Evolutionary conservation across 2,329 filamentous ascomycete species (phyloP), one percentile per base, ranked within the genome.

Genomic region (Fusarium sp.): DNA sequence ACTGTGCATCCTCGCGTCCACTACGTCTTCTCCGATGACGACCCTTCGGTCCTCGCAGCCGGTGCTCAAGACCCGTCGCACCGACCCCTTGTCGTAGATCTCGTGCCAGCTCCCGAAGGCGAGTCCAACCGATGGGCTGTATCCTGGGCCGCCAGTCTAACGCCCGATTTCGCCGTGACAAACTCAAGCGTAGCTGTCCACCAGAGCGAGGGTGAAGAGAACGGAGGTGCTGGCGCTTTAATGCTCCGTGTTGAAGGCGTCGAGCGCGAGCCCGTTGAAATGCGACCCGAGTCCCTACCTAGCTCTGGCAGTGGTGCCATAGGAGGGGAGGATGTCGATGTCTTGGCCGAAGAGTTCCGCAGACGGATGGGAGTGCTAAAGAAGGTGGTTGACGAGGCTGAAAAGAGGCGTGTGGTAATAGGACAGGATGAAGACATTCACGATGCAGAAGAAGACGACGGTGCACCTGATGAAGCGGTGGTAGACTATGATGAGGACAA

Each of bases 11-110:
- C 96, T 3, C 91, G 90, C 60, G 91, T 97, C 3, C 94, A 96
- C 84, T 98, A 98, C 84, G 89, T 98, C 79, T 98, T 99, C 85
- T 90, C 90, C 76, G 95, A 98, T 82, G 96, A 98, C 82, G 95
- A 98, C 79, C 89, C 91, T 4, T 93, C 95, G 52, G 85, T 93
- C 49, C 86, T 97, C 42, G 93, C 90, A 42, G 91, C 93, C 4
- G 91, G 81, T 82, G 89, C 80, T 60, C 66, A 75, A 16, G 78
- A 80, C 70, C 71, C 77, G 19, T 56, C 77, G n/a, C 78, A 86
- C 66, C 85, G 89, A 54, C 83, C 88, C 42, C 79, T 92, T 47
- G 77, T 92, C 35, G 82, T 92, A 12, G 89, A 92, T 75, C 81
- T 92, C 32, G 68, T 58, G 3, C 74, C 75, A 21, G 83, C 82